These are phyloP conservation scores for Solanum pinnatisectum DNA, from an alignment of 257 asterid species.

Conservation along the genomic window DNA sequence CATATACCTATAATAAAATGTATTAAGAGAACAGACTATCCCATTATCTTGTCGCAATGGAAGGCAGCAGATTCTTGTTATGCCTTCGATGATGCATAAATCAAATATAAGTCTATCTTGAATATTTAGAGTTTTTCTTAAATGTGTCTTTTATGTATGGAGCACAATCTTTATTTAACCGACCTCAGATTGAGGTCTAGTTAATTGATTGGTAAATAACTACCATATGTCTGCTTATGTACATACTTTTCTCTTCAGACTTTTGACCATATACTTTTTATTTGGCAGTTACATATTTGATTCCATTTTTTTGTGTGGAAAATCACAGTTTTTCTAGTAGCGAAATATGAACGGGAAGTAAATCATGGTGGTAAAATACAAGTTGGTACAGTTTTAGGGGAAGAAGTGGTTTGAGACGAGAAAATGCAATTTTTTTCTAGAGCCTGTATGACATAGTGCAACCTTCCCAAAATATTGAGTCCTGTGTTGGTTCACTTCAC, in stretches of 20 bases:
- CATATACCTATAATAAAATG: neutral
- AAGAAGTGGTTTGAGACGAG: neutral
- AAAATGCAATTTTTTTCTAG: neutral
- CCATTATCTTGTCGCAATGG: neutral
- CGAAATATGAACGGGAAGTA: neutral
- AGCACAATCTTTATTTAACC: neutral
- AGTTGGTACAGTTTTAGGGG: neutral
- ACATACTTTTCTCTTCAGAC: neutral
- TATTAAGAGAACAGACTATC: neutral
- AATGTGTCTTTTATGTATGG: neutral
- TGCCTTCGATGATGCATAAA: neutral
- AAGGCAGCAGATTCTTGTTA: neutral
- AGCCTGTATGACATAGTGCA: neutral
- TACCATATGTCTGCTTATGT: neutral
- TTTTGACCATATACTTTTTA: neutral
- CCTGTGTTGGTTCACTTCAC: neutral
- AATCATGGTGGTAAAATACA: neutral
- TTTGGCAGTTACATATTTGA: neutral
- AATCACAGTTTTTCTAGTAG: neutral
- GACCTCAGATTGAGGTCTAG: neutral
- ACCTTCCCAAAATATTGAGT: neutral
- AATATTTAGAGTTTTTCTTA: neutral
- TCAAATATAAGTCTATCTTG: neutral
- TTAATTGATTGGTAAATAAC: neutral
- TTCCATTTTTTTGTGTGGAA: neutral